Conservation (phyloP, 2,329 filamentous ascomycete genomes). For the Phialophora macrospora region DNA sequence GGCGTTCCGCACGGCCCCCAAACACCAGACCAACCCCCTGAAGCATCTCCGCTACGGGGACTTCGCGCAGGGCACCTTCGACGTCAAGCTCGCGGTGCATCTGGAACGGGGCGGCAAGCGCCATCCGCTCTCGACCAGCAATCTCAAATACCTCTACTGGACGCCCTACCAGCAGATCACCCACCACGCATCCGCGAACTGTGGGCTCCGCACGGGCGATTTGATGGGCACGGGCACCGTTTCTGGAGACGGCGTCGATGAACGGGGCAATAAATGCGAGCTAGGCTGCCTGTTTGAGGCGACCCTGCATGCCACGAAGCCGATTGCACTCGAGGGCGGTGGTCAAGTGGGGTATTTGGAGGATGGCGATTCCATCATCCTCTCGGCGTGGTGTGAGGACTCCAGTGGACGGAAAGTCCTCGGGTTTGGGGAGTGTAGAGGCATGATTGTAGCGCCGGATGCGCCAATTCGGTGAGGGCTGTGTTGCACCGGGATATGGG, state of each 20-base stretch:
- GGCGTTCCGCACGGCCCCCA: constrained; percentile 22
- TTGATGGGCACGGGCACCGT: constrained; percentile 41
- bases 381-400: constrained; percentile 32
- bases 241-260: constrained; percentile 29
- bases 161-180: constrained; percentile 40
- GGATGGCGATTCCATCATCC: constrained; percentile 30
- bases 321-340: constrained; percentile 17
- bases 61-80: constrained; percentile 23
- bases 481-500: no score
- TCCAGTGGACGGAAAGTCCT: constrained; percentile 17
- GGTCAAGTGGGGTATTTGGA: constrained; percentile 24
- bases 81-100: constrained; percentile 26
- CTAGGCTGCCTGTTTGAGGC: constrained; percentile 33
- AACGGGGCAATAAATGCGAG: constrained; percentile 27
- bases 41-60: constrained; percentile 27
- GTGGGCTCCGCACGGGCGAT: constrained; percentile 39
- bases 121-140: constrained; percentile 35
- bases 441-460: constrained; percentile 21
- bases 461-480: constrained; percentile 6
- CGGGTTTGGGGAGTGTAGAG: constrained; percentile 32
- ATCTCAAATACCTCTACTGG: constrained; percentile 41
- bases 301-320: constrained; percentile 21
- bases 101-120: constrained; percentile 36
- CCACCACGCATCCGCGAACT: constrained; percentile 38
- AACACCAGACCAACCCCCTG: constrained; percentile 22